Base-by-base conservation (phyloP, 257 asterid species). In the Nicotiana noctiflora region DNA sequence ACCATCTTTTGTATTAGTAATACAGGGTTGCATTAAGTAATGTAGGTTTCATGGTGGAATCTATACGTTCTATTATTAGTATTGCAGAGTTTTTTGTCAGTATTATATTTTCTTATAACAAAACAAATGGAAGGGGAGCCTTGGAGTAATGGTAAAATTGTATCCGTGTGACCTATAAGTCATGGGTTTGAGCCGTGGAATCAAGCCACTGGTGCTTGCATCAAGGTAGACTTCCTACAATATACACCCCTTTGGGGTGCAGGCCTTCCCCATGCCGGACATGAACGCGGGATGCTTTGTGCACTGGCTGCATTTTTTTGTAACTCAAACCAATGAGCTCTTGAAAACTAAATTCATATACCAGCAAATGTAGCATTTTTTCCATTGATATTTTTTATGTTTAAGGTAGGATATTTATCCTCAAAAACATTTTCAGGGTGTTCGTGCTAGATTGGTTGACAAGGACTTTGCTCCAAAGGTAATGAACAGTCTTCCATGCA, bases 391-490 rank as follows among this genome's bases (percentile, higher is more conserved):
- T n/a, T 4, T 2, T 57, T 25, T 57, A 11, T 77, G 52, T 81
- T 81, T 49, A 37, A 10, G 61, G 19, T n/a, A 11, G 14, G 27
- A n/a, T 44, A 23, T 34, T 34, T 70, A 34, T 63, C 23, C 19
- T 53, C n/a, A 23, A 14, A 67, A 64, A 57, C 72, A 57, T 82
- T 57, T 66, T 75, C 82, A 96, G 98, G 99, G 99, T 25, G 92
- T 94, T 61, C 98, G 98, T 40, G 97, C 98, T 53, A 89, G 97
- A 91, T 85, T 96, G 81, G 88, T 96, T 21, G 98, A 96, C 82
- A 96, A 92, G 89, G 98, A 96, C 88, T 96, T 96, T 66, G 89
- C 94, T 82, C 97, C 99, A 32, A 94, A 94, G 99, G 99, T 95
- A 88, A 32, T 80, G 72, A 40, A 74, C 6, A 18, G 63, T 76